Evolutionary conservation across 768 basidiomycete species (phyloP).

Genomic region (Leccinum variicolor): DNA sequence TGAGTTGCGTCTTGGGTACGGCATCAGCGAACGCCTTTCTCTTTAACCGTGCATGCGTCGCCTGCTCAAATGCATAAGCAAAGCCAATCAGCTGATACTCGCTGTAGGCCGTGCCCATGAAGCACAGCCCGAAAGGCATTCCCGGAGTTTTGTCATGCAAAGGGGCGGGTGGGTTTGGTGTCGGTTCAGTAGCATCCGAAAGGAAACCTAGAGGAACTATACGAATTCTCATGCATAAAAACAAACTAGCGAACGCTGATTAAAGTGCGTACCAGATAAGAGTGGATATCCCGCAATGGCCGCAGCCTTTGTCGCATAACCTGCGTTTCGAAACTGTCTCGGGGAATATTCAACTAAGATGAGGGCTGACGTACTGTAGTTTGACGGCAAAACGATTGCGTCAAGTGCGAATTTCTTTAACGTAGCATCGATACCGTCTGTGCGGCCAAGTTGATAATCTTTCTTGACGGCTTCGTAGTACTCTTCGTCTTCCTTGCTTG

Average conservation of each 20-base stretch:
- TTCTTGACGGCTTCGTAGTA: conserved; percentile 44
- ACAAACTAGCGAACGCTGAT: neutral
- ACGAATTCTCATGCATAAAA: conserved; percentile 31
- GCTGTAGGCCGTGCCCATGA: conserved; percentile 44
- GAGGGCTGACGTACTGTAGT: conserved; percentile 7
- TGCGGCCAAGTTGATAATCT: conserved; percentile 46
- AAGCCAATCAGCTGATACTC: conserved; percentile 41
- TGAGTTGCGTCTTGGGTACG: conserved; percentile 52
- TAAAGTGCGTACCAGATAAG: conserved; percentile 25
- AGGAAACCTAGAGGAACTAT: conserved; percentile 41
- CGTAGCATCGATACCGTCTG: conserved; percentile 52
- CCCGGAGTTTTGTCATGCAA: conserved; percentile 32
- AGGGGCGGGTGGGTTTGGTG: conserved; percentile 35
- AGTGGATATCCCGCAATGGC: conserved; percentile 38
- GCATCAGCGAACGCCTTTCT: conserved; percentile 49
- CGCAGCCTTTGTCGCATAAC: conserved; percentile 26
- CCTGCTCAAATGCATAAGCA: conserved; percentile 52
- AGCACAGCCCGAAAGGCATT: conserved; percentile 41
- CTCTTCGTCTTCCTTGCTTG: conserved; percentile 24
- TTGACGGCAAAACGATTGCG: conserved; percentile 48
- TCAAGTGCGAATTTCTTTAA: conserved; percentile 46
- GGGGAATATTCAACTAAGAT: neutral
- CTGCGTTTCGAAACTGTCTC: conserved; percentile 1
- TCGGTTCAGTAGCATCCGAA: conserved; percentile 28
- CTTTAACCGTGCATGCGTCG: conserved; percentile 47